A percentile compares a stretch with the other conserved stretches of the same genome.
phyloP scores from a whole-genome alignment of 2,329 filamentous ascomycete genomes.

The Fonsecaea nubica region DNA sequence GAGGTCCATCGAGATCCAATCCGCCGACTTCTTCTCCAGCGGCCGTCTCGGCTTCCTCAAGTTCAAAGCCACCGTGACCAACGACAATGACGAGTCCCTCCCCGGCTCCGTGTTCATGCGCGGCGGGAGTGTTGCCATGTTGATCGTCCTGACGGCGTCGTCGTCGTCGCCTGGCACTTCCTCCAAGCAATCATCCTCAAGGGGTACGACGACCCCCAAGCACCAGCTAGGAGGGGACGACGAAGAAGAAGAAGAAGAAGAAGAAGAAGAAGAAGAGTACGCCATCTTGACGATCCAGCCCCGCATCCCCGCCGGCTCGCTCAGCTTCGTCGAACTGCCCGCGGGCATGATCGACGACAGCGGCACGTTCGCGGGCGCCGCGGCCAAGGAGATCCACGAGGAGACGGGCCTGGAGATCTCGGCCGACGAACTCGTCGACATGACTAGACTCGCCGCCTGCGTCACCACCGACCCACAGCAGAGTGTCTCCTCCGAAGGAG shows the following conservation, averaged over 20 bases:
- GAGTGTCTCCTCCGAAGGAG: slow-evolving; percentile 13
- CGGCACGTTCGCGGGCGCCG: slow-evolving; percentile 60
- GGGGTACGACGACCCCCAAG: not conserved
- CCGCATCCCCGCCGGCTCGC: slow-evolving; percentile 61
- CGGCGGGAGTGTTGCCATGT: slow-evolving; percentile 64
- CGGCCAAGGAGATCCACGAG: slow-evolving; percentile 64
- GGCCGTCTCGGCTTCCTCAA: slow-evolving; percentile 63
- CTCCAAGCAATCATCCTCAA: not conserved
- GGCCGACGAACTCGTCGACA: slow-evolving; percentile 58
- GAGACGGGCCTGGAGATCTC: slow-evolving; percentile 62
- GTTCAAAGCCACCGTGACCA: slow-evolving; percentile 61
- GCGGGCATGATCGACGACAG: slow-evolving; percentile 66
- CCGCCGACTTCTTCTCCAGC: slow-evolving; percentile 60
- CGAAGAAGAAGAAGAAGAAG: slow-evolving; percentile 43
- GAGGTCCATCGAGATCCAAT: slow-evolving; percentile 60
- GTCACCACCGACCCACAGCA: slow-evolving; percentile 38
- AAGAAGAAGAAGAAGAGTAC: slow-evolving; percentile 49
- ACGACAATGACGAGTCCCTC: slow-evolving; percentile 57
- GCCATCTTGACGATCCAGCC: slow-evolving; percentile 64
- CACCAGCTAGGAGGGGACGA: slow-evolving; percentile 25
- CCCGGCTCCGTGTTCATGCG: slow-evolving; percentile 65
- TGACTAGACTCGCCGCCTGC: slow-evolving; percentile 57
- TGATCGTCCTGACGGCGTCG: slow-evolving; percentile 62
- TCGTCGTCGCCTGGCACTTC: slow-evolving; percentile 12
- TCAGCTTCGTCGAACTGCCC: slow-evolving; percentile 63